Evolutionary conservation across 2,329 filamentous ascomycete genomes (phyloP), one percentile per base, ranked within the genome.

Genomic region (Dichotomopilus funicola): DNA sequence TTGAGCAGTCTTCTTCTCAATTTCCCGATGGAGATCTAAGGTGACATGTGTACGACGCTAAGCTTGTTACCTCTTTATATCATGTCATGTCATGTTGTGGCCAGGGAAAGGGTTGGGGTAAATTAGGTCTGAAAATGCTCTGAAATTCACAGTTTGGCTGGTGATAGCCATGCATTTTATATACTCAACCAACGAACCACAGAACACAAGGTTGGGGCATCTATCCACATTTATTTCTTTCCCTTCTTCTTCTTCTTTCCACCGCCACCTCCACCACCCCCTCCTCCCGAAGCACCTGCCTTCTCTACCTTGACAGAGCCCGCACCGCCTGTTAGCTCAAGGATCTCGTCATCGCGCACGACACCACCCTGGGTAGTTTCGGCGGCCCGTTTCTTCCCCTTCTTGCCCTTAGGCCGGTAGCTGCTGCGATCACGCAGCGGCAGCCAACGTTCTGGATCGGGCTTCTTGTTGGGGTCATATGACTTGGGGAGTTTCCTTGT

Each of bases 391-490:
- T 91, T 87, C 78, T 90, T 92, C 54, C 89, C 89, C 78, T 96
- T 95, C 76, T 88, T 91, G 5, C 91, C 91, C 75, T 94, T 96
- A 6, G 91, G 91, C 48, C 88, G 78, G 72, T 96, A 99, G 42
- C 84, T 88, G 64, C 88, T 94, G 55, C 94, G 81, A 69, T 99
- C 94, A 51, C 88, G 85, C 65, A 97, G 77, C 10, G 94, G 92
- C 58, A 99, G 73, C 94, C 94, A 99, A 60, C 94, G 80, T 72
- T 99, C 94, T 0, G 90, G 86, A 70, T 99, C 94, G 37, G 89
- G 81, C 61, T 84, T 85, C 76, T 91, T 95, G 63, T 79, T 82
- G 51, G 88, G 81, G 57, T 90, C 88, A 66, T 83, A 89, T 65
- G 85, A 80, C 72, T 89, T 89, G 36, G 87, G 87, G 65, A 88